Base-by-base conservation (phyloP, 1,139 yeast genomes). In the Candida mesenterica region DNA sequence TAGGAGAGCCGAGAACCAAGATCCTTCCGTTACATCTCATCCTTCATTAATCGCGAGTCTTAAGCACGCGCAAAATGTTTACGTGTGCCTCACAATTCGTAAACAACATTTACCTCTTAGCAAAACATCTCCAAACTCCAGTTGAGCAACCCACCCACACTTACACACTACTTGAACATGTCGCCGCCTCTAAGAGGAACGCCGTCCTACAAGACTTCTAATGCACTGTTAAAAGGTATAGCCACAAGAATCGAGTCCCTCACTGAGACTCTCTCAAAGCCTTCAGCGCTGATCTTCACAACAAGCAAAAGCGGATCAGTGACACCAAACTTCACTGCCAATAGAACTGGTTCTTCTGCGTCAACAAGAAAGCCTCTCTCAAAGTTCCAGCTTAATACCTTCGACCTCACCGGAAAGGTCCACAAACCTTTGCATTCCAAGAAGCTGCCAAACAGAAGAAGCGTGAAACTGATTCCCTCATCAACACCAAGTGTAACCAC, bases 371-470 rank as follows among this genome's bases (percentile, higher is more conserved):
- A 45, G 18, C 58, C 58, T 3, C 42, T 53, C 10, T 38, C 45
- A n/a, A 49, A 49, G 30, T 40, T 45, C 31, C 48, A 40, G 28
- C 31, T 50, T 24, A 51, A 51, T 31, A 49, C 52, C 5, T 42
- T 48, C 26, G 56, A 50, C 16, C 17, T 25, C 5, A 13, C 10
- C 17, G 41, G 37, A 14, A 28, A 18, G 28, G 32, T 33, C 17
- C 31, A 20, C 15, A 33, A 29, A 14, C 36, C 32, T 4, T 23
- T 19, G 34, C 30, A n/a, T 13, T 10, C 37, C 19, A 32, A 26
- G 14, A 30, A 28, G 13, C 22, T 19, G 12, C 34, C 32, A 44
- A 37, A 16, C 19, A 35, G 10, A 17, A 26, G 18, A 31, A 33
- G 14, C 19, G 12, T 26, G 24, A 4, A 25, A 18, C n/a, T 24